These are phyloP conservation scores for Conticribra weissflogii DNA, from an alignment of 108 stramenopile species.

Conservation along the genomic window DNA sequence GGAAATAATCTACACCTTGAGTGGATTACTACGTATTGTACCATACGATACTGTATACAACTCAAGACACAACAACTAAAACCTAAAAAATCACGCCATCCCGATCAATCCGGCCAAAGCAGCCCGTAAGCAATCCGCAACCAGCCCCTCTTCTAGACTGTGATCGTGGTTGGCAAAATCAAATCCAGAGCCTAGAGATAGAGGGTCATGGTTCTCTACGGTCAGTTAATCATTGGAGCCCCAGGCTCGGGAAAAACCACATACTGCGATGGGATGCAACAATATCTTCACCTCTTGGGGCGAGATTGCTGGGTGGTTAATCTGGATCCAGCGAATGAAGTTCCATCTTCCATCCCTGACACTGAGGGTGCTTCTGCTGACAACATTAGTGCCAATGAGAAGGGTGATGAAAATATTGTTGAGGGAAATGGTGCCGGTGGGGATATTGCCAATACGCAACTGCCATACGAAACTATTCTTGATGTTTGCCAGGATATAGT, in stretches of 20 bases:
- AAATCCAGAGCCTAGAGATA: too few relatives aligned
- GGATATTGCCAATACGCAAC: conserved; percentile 38
- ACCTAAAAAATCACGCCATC: too few relatives aligned
- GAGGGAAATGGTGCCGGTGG: too few relatives aligned
- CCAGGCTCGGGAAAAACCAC: conserved; percentile 98
- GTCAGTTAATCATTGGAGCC: conserved; percentile 95
- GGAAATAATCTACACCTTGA: too few relatives aligned
- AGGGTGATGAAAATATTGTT: conserved; percentile 14
- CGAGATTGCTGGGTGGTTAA: conserved; percentile 93
- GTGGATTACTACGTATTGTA: too few relatives aligned
- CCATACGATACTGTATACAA: too few relatives aligned
- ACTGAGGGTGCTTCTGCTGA: conserved; percentile 18
- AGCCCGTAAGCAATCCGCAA: too few relatives aligned
- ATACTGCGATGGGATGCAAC: conserved; percentile 96
- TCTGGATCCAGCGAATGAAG: conserved; percentile 97
- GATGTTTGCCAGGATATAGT: conserved; percentile 87
- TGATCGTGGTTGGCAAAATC: too few relatives aligned
- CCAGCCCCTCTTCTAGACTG: too few relatives aligned
- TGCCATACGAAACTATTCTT: conserved; percentile 76
- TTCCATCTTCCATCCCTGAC: conserved; percentile 29
- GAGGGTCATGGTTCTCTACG: conserved; percentile 74
- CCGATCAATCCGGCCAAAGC: too few relatives aligned
- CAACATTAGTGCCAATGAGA: conserved; percentile 11
- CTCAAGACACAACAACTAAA: too few relatives aligned
- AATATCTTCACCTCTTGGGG: conserved; percentile 88